Base-by-base conservation (phyloP, 139 green algal species). In the Microglena sp. region DNA sequence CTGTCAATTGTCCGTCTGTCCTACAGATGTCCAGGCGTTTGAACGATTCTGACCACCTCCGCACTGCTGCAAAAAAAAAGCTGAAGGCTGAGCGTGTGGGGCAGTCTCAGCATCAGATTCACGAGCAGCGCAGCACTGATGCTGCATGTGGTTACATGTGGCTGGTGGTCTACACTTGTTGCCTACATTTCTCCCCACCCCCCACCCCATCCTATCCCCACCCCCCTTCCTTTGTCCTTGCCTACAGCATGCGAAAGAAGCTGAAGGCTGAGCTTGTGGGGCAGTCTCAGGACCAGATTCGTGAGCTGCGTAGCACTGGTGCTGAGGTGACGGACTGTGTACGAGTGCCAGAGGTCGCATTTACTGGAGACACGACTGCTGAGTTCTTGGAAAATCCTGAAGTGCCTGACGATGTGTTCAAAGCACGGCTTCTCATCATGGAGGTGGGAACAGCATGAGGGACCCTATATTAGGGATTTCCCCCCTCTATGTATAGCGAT, bases 321-420 rank as follows among this genome's bases (percentile, higher is more conserved):
- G 21, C 24, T 15, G 58, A 65, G 21, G 76, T 84, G 56, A 84
- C 80, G 4, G 71, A 87, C 26, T 31, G 2, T 33, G 2, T 60
- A 5, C 74, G 88, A 70, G 68, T 86, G 0, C 81, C 84, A 18
- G 82, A 90, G 67, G 71, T 93, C 3, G 83, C 85, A 0, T 95
- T 94, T 80, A 95, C 89, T 1, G 89, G 86, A 1, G 89, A 95
- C 80, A 93, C 89, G 31, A 88, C 75, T 0, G 60, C 65, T 0
- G 80, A 82, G 3, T 90, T 88, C 32, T 67, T 89, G 24, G 65
- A 82, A n/a, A 2, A 34, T 0, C 33, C 35, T 35, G 27, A 45
- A 22, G 22, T 62, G 11, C 46, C 57, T 21, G 70, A 70, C 22
- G 79, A 84, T 44, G 75, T 74, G 18, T 70, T 90, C 22, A 30